A percentile compares a stretch with the other conserved stretches of the same genome.
Conservation (phyloP, 768 basidiomycete genomes). For the Boletus tylopilopsis region DNA sequence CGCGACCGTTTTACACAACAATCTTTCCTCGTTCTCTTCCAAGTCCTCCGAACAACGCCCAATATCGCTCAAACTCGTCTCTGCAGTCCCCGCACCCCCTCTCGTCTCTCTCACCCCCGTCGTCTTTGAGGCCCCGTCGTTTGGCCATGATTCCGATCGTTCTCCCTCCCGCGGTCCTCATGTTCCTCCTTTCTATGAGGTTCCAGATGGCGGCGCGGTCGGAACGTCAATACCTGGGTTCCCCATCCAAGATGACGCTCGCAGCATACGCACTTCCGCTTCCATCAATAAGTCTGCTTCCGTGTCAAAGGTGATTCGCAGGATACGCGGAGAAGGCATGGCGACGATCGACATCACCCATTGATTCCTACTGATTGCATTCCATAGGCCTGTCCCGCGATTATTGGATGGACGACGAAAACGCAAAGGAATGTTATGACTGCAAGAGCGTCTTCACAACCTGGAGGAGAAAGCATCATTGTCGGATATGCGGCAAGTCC, state of each 20-base stretch:
- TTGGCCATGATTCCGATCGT: slow-evolving; percentile 59
- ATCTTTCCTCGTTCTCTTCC: slow-evolving; percentile 45
- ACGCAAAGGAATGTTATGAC: slow-evolving; percentile 93
- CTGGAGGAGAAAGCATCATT: slow-evolving; percentile 96
- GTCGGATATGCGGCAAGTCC: slow-evolving; percentile 85
- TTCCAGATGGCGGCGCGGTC: slow-evolving; percentile 51
- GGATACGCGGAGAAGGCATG: slow-evolving; percentile 85
- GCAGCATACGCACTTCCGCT: slow-evolving; percentile 74
- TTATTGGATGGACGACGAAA: slow-evolving; percentile 99
- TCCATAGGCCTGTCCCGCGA: slow-evolving; percentile 76
- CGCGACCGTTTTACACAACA: slow-evolving; percentile 38
- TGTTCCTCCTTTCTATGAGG: slow-evolving; percentile 52
- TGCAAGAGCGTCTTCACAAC: slow-evolving; percentile 93
- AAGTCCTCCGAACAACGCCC: slow-evolving; percentile 54
- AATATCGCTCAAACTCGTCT: slow-evolving; percentile 50
- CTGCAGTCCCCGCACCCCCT: slow-evolving; percentile 66
- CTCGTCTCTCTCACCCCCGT: slow-evolving; percentile 84
- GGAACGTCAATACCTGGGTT: slow-evolving; percentile 88
- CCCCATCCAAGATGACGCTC: slow-evolving; percentile 85
- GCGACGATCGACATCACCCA: slow-evolving; percentile 4
- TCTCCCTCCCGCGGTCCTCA: slow-evolving; percentile 50
- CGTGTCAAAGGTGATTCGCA: slow-evolving; percentile 87
- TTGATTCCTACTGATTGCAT: slow-evolving; percentile 7
- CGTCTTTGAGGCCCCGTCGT: slow-evolving; percentile 73
- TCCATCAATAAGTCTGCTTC: slow-evolving; percentile 75